Base-by-base conservation (phyloP, 495 filamentous ascomycete genomes). In the Penicillium coffeae region DNA sequence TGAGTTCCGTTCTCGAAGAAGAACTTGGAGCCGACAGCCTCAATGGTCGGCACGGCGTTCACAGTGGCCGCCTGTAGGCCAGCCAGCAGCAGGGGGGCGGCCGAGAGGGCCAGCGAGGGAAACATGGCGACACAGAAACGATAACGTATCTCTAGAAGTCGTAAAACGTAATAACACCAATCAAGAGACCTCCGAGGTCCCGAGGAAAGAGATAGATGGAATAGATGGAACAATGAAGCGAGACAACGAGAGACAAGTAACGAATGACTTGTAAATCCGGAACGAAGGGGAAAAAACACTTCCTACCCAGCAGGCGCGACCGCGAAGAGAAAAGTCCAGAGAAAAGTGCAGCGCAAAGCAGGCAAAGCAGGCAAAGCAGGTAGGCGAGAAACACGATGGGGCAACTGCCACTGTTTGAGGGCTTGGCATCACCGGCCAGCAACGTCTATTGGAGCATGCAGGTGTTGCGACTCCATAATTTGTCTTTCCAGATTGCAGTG, bases 21-120 rank as follows among this genome's bases (percentile, higher is more conserved):
- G 74, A 94, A 89, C 66, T 93, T 94, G 65, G 83, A 80, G n/a
- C 89, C 89, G 21, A 85, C 81, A 16, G 78, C 74, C 12, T 78
- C 76, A 56, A 94, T 86, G 27, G 79, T 78, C 22, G 81, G 71
- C 30, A 76, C 60, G 15, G 70, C 70, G 44, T 45, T 48, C 30
- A 58, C 63, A 0, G 52, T 48, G 20, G 54, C 45, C 33, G 57
- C 55, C 42, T 63, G 58, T 25, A 71, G 42, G 42, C 58, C 59
- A 19, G 57, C 61, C 43, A 69, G 51, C 42, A 71, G 51, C 55
- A 68, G 44, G 18, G 59, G 60, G 21, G 54, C 42, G n/a, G n/a
- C n/a, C n/a, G n/a, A n/a, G 16, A 59, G 37, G 12, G 50, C 52
- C 22, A 56, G 32, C n/a, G 59, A 60, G 19, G 56, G 58, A n/a